Base-by-base conservation (phyloP, 1,284 basidiomycete genomes). In the Phylloboletellus chloephorus region DNA sequence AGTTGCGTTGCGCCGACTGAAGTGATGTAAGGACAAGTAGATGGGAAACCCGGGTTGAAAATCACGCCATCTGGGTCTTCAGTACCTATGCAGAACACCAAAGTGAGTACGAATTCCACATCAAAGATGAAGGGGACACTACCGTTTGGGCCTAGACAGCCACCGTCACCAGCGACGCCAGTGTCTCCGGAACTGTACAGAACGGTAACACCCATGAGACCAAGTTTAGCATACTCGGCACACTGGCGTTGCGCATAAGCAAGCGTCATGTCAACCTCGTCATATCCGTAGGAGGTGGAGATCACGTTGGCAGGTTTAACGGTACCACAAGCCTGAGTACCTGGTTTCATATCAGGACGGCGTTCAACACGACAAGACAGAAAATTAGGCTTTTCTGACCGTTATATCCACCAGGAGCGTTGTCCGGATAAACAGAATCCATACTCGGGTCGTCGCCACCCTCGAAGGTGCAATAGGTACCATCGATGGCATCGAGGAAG, bases 391-490 rank as follows among this genome's bases (percentile, higher is more conserved):
- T 13, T 29, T 38, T 22, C 56, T 32, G 3, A 60, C 57, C 46
- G 1, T 38, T 5, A 41, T 53, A 79, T 21, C 77, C 77, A 11
- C 69, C 72, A 5, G 64, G 58, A 9, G 49, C 34, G 2, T 55
- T 46, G 52, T 80, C 74, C 1, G 79, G 80, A 46, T 79, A 82
- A 36, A 72, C 59, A 8, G 65, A 67, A 51, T 80, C 71, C 41
- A 63, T 49, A 3, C 24, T 53, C 6, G 71, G 69, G 52, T 79
- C 73, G 30, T 83, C 78, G 2, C 79, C 78, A 3, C 79, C 79
- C 42, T 78, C 69, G 39, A 73, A 81, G 0, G 68, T 71, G 49
- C 82, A 83, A 61, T 71, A 85, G 1, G 67, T 63, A 3, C 58
- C 65, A 43, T 75, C 76, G 8, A 73, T 52, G 6, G 68, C 67